phyloP scores from a whole-genome alignment of 2,329 filamentous ascomycete species.

The Albifimbria verrucaria region DNA sequence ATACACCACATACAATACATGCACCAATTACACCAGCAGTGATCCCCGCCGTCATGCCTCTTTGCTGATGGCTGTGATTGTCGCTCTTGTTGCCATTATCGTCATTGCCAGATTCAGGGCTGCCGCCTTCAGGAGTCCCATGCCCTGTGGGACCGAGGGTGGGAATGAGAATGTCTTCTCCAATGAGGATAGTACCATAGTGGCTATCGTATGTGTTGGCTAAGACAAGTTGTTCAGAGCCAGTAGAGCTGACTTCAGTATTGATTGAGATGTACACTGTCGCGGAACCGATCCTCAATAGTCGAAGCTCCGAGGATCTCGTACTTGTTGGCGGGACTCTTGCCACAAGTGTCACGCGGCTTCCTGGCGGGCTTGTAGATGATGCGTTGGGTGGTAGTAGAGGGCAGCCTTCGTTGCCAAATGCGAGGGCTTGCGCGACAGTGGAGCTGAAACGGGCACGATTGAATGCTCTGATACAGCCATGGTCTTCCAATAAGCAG shows the following conservation, averaged over 20 bases:
- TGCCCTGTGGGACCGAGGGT: too few relatives aligned
- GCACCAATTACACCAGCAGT: too few relatives aligned
- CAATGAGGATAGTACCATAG: too few relatives aligned
- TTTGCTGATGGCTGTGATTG: too few relatives aligned
- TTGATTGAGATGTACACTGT: background rate
- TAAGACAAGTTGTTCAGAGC: background rate
- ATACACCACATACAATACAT: too few relatives aligned
- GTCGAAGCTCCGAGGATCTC: background rate
- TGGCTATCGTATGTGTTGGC: background rate
- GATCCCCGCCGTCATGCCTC: too few relatives aligned
- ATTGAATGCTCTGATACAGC: background rate
- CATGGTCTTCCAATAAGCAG: background rate
- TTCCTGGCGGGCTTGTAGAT: background rate
- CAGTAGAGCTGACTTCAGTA: background rate
- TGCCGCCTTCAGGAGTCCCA: too few relatives aligned
- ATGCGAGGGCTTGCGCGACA: background rate
- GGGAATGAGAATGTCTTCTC: too few relatives aligned
- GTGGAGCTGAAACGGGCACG: background rate
- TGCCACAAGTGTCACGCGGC: background rate
- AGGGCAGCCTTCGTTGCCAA: background rate
- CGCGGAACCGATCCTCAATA: background rate
- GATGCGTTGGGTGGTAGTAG: background rate
- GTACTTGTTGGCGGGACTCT: background rate
- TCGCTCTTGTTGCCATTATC: too few relatives aligned
- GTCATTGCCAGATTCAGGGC: too few relatives aligned